phyloP scores from a whole-genome alignment of 1,284 basidiomycete genomes.

The Cutaneotrichosporon cutaneum region DNA sequence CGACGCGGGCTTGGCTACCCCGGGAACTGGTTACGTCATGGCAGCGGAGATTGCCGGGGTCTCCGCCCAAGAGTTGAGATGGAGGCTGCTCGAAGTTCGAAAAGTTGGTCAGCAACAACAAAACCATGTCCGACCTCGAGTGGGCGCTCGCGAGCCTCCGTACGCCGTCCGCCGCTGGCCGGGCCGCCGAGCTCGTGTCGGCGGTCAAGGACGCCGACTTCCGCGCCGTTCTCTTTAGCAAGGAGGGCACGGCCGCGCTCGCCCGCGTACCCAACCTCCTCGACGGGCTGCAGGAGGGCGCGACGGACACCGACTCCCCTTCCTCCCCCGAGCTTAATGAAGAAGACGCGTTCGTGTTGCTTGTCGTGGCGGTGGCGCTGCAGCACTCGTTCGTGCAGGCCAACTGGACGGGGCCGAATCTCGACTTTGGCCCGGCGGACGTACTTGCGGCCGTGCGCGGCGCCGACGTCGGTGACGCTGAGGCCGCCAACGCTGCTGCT shows the following conservation, averaged over 20 bases:
- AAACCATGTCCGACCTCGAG: slow-evolving; percentile 33
- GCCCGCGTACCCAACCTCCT: slow-evolving; percentile 28
- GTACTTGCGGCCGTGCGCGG: slow-evolving; percentile 57
- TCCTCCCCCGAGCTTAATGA: background rate
- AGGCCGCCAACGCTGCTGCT: slow-evolving; percentile 54
- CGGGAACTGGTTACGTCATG: background rate
- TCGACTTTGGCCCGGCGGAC: slow-evolving; percentile 59
- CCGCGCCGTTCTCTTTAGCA: slow-evolving; percentile 38
- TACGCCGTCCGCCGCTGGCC: background rate
- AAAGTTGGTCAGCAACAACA: slow-evolving; percentile 25
- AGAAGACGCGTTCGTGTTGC: slow-evolving; percentile 58
- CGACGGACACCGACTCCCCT: slow-evolving; percentile 7
- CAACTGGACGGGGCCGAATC: slow-evolving; percentile 95
- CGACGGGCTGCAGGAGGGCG: slow-evolving; percentile 26
- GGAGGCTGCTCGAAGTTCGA: slow-evolving; percentile 8
- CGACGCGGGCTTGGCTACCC: background rate
- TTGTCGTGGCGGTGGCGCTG: slow-evolving; percentile 72
- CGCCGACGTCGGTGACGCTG: slow-evolving; percentile 43
- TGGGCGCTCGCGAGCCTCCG: slow-evolving; percentile 30
- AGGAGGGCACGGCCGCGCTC: slow-evolving; percentile 36
- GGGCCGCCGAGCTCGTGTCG: slow-evolving; percentile 32
- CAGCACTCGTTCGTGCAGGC: slow-evolving; percentile 87
- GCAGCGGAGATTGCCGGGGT: slow-evolving; percentile 13
- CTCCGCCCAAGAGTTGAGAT: slow-evolving; percentile 14
- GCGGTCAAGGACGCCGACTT: slow-evolving; percentile 48